These are phyloP conservation scores for Phytophthora kernoviae DNA, from an alignment of 352 stramenopile species.

Conservation along the genomic window DNA sequence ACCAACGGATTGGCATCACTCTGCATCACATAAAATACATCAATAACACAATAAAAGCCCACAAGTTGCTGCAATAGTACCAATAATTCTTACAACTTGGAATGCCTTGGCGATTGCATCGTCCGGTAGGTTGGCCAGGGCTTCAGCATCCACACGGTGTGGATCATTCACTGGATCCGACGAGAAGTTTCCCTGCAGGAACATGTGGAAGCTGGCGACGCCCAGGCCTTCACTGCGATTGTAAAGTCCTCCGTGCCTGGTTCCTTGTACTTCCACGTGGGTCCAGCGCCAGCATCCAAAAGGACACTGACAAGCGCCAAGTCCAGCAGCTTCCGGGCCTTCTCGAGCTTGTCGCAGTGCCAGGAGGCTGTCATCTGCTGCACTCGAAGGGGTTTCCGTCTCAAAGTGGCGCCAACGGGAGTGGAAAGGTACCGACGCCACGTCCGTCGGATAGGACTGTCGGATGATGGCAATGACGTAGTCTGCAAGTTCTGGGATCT, in stretches of 20 bases:
- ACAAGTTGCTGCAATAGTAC: neutral
- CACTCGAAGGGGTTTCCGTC: constrained; percentile 67
- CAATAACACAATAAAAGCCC: neutral
- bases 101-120: constrained; percentile 77
- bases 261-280: constrained; percentile 78
- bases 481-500: constrained; percentile 62
- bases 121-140: constrained; percentile 55
- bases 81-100: constrained; percentile 60
- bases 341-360: constrained; percentile 55
- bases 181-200: constrained; percentile 74
- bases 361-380: constrained; percentile 52
- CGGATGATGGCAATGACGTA: constrained; percentile 76
- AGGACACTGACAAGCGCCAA: constrained; percentile 81
- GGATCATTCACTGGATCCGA: constrained; percentile 38
- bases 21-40: constrained; percentile 17
- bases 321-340: constrained; percentile 71
- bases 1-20: constrained; percentile 75
- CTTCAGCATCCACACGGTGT: constrained; percentile 66
- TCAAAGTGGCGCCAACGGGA: constrained; percentile 86
- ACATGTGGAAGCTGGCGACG: constrained; percentile 89
- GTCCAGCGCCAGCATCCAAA: constrained; percentile 75
- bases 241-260: constrained; percentile 65
- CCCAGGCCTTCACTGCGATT: constrained; percentile 80
- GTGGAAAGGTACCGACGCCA: constrained; percentile 74
- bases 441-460: constrained; percentile 53